Conservation (phyloP, 495 filamentous ascomycete genomes). For the Tuber indicum region DNA sequence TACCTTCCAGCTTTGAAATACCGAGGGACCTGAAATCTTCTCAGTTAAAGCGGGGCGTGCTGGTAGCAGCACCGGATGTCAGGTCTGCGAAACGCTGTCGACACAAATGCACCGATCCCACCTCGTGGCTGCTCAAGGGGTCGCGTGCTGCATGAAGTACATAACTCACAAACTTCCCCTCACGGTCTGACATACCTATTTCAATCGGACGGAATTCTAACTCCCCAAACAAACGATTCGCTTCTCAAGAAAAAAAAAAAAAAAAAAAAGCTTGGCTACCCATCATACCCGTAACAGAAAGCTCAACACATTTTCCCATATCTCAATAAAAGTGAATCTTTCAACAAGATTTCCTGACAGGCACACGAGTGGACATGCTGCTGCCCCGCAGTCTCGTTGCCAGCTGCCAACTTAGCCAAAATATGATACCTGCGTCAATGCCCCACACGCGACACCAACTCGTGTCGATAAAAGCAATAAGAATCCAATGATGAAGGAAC, state of each 20-base stretch:
- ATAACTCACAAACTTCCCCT: slow-evolving; percentile 4
- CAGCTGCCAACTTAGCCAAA: slow-evolving; percentile 2
- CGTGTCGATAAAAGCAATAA: background rate
- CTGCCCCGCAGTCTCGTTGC: slow-evolving; percentile 3
- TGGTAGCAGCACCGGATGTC: background rate
- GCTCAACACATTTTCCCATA: background rate
- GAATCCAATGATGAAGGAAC: background rate
- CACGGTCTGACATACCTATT: background rate
- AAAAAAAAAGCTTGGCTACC: background rate
- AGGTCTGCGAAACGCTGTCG: background rate
- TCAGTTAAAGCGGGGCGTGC: background rate
- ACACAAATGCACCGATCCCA: slow-evolving; percentile 2
- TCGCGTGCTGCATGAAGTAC: slow-evolving; percentile 2
- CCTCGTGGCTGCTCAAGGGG: slow-evolving; percentile 1
- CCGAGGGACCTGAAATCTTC: background rate
- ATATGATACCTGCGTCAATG: background rate
- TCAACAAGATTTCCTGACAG: background rate
- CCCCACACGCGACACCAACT: background rate
- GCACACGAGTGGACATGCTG: background rate
- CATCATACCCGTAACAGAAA: background rate
- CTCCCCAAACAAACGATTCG: background rate
- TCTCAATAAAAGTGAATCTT: background rate
- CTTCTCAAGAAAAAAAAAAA: slow-evolving; percentile 1
- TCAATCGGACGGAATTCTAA: background rate
- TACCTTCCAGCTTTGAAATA: background rate